Conservation (phyloP, 75 land plant species). For the Sequoiadendron giganteum region DNA sequence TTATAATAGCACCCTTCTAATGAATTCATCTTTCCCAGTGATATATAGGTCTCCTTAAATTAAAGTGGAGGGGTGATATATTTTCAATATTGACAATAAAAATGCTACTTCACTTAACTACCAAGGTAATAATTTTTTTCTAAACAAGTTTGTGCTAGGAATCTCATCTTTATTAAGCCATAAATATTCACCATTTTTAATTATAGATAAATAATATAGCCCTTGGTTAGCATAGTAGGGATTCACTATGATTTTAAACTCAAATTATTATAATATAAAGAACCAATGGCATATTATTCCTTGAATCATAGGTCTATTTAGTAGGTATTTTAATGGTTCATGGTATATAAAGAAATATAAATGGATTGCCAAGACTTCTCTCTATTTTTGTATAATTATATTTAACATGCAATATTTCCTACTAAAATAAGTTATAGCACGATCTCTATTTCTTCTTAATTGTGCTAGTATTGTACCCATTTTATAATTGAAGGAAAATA, state of each 20-base stretch:
- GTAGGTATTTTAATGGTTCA: neutral
- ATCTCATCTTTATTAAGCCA: no score
- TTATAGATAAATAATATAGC: neutral
- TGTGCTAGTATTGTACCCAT: no score
- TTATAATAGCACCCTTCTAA: no score
- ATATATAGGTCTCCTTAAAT: no score
- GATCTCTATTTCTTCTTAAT: no score
- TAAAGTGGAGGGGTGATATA: no score
- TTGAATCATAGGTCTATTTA: neutral
- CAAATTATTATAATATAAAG: neutral
- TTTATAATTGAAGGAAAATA: neutral
- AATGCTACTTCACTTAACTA: no score
- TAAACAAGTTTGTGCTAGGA: no score
- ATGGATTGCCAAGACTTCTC: neutral
- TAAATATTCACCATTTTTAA: neutral
- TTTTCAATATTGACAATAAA: no score
- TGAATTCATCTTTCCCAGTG: no score
- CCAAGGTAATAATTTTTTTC: no score
- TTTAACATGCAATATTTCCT: neutral
- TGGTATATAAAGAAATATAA: neutral
- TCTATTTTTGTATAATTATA: neutral
- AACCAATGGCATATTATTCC: neutral
- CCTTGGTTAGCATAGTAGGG: neutral
- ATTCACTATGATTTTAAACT: neutral
- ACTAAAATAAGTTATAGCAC: neutral